These are phyloP conservation scores for Ophiostoma tasmaniense DNA, from an alignment of 2,329 filamentous ascomycete species.

Conservation along the genomic window DNA sequence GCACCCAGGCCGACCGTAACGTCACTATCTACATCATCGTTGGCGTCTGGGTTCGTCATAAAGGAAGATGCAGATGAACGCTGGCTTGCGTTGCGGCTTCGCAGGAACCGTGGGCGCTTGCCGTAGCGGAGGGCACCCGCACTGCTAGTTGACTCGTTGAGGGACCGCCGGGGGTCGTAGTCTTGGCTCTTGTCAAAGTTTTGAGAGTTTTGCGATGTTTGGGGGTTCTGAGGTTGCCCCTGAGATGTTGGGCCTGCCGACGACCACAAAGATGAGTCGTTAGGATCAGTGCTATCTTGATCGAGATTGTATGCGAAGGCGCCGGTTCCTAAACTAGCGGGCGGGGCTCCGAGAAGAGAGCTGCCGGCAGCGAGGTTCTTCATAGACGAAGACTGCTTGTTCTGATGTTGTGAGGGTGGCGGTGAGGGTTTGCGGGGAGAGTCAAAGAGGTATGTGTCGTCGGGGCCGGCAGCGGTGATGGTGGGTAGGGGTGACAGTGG, in stretches of 20 bases:
- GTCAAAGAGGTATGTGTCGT: conserved; percentile 55
- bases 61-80: conserved; percentile 54
- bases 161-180: conserved; percentile 21
- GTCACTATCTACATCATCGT: conserved; percentile 62
- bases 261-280: conserved; percentile 1
- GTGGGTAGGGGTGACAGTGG: conserved; percentile 48
- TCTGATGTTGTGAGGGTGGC: background rate
- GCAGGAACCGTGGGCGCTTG: conserved; percentile 48
- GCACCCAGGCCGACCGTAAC: conserved; percentile 57
- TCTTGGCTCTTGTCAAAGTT: background rate
- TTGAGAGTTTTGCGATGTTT: background rate
- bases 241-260: background rate
- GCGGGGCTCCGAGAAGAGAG: background rate
- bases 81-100: conserved; percentile 49
- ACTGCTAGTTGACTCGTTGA: conserved; percentile 19
- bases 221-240: background rate
- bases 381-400: background rate
- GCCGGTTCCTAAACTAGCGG: background rate
- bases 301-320: background rate
- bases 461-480: conserved; percentile 38
- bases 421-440: conserved; percentile 28
- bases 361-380: background rate
- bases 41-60: conserved; percentile 42
- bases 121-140: conserved; percentile 35
- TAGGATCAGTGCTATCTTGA: background rate